Conservation (phyloP, 495 filamentous ascomycete species). For the Hypoxylon trugodes region DNA sequence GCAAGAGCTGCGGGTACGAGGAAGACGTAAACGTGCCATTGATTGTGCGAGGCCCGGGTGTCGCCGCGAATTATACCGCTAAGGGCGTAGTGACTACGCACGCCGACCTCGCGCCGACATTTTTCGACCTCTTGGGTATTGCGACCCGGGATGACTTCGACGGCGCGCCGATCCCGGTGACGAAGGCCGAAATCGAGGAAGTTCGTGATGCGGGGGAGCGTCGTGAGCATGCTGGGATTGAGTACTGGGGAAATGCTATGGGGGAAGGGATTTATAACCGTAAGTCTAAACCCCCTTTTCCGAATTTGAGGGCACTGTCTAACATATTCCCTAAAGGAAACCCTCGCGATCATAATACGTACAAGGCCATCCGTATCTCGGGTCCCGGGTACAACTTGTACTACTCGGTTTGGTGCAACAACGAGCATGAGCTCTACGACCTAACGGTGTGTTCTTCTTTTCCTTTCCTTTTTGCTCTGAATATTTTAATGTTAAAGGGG, state of each 20-base stretch:
- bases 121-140: conserved; percentile 61
- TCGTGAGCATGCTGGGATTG: conserved; percentile 67
- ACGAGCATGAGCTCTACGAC: conserved; percentile 69
- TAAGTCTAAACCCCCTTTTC: not conserved
- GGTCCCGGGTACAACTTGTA: conserved; percentile 62
- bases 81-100: conserved; percentile 66
- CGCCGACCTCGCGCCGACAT: conserved; percentile 70
- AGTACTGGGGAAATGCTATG: conserved; percentile 64
- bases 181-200: conserved; percentile 14
- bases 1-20: conserved; percentile 72
- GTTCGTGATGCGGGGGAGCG: conserved; percentile 30
- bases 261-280: conserved; percentile 54
- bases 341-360: conserved; percentile 56
- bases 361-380: conserved; percentile 64
- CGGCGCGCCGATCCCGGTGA: conserved; percentile 60
- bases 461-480: not conserved
- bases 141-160: conserved; percentile 60
- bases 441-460: conserved; percentile 50
- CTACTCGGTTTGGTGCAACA: conserved; percentile 70
- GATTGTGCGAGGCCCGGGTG: conserved; percentile 64
- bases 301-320: not conserved
- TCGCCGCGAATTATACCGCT: conserved; percentile 50
- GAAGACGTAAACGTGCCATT: conserved; percentile 75
- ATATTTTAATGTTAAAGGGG: not conserved
- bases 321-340: conserved; percentile 19